Evolutionary conservation across 2,329 filamentous ascomycete species (phyloP), one percentile per base, ranked within the genome.

Genomic region (Trematosphaeria pertusa): DNA sequence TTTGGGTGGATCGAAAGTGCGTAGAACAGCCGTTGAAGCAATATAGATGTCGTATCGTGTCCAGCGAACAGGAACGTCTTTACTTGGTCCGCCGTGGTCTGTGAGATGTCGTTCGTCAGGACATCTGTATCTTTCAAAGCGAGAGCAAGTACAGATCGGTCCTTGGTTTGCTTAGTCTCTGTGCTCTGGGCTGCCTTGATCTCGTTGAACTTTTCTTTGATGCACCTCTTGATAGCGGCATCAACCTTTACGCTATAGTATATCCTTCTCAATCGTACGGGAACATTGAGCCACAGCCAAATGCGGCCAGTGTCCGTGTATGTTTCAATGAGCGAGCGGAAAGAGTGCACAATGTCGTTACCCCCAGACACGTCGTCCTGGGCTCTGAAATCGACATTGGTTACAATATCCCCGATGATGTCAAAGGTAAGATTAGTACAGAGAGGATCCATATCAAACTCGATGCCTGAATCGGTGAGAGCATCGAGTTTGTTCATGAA

Each of bases 11-110:
- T 54, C 0, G 65, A 70, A 0, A 71, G 57, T 3, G 52, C 55
- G 52, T 72, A 69, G 39, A 70, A 61, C 1, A 69, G 38, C 12
- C 67, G 50, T 47, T 69, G 65, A 2, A 71, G 47, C 1, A 67
- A 44, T 17, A 65, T 70, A 0, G 66, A 67, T 1, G 74, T 78
- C 0, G 76, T 78, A 45, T 78, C 75, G 49, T 78, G 76, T 1
- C 76, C 76, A 1, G 75, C 76, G 45, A 78, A 77, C 11, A 78
- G 53, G 52, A 78, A 78, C 0, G 71, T 69, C 49, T 76, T 76
- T 53, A 70, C 50, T 37, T 68, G 63, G 22, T 75, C 72, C 28
- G 75, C 69, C 1, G 69, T 73, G 9, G 58, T 64, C 35, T 69
- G 61, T 11, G 70, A 61, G 43, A 72, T 68, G 10, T 67, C 61